Evolutionary conservation across 129 eudicot genomes (phyloP).

Genomic region (Artemisia argyi): DNA sequence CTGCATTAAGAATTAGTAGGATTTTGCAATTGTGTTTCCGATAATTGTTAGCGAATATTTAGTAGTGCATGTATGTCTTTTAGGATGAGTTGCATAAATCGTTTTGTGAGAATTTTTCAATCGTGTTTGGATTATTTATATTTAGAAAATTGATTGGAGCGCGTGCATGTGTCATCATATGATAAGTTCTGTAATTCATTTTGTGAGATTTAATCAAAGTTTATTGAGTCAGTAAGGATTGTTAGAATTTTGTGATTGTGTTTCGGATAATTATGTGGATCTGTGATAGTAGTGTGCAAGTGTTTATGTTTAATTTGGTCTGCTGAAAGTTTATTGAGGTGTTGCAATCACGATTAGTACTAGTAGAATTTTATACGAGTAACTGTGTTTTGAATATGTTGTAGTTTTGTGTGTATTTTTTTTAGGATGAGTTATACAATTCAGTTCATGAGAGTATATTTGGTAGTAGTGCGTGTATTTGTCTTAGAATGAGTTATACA

Average conservation of each 20-base stretch:
- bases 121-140: too few species aligned
- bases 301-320: background rate
- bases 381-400: background rate
- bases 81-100: background rate
- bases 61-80: background rate
- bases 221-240: slow-evolving; percentile 6
- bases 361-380: background rate
- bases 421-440: background rate
- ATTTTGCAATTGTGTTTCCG: background rate
- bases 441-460: background rate
- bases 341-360: slow-evolving; percentile 9
- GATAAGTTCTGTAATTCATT: background rate
- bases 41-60: background rate
- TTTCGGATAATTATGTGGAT: background rate
- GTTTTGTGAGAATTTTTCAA: too few species aligned
- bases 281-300: too few species aligned
- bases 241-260: background rate
- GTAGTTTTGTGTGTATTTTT: too few species aligned
- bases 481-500: too few species aligned
- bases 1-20: background rate
- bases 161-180: background rate
- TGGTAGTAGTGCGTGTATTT: too few species aligned
- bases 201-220: background rate
- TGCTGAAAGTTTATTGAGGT: background rate
- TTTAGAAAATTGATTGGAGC: too few species aligned